Percentiles rank a stretch among this genome's conserved stretches.
Conservation (phyloP, 306 rosid genomes). For the Glycyrrhiza uralensis region DNA sequence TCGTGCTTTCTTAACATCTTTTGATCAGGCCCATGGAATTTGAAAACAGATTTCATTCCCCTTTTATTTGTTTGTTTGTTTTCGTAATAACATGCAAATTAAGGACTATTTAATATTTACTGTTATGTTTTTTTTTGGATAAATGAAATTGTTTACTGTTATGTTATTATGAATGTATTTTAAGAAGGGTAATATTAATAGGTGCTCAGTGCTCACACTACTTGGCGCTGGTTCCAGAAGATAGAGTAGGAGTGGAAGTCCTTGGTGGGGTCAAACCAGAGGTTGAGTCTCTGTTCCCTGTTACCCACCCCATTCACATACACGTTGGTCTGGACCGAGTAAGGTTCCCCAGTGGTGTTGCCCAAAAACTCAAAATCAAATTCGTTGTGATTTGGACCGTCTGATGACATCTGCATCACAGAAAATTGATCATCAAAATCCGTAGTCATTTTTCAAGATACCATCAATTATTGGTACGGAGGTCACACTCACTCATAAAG, state of each 20-base stretch:
- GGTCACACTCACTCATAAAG: background rate
- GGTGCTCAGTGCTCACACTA: constrained; percentile 81
- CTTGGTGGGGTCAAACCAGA: constrained; percentile 84
- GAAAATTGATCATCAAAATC: background rate
- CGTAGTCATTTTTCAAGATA: background rate
- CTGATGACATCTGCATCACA: constrained; percentile 77
- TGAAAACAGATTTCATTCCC: background rate
- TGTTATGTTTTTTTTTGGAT: too few relatives aligned
- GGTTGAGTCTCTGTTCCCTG: constrained; percentile 87
- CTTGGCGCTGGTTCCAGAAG: constrained; percentile 93
- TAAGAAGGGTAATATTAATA: background rate
- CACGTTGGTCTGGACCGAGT: constrained; percentile 77
- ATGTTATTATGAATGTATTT: background rate
- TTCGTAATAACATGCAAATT: too few relatives aligned
- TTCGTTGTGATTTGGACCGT: constrained; percentile 79
- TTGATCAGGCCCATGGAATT: background rate
- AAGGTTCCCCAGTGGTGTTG: constrained; percentile 87
- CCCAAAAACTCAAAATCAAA: constrained; percentile 96
- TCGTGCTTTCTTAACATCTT: background rate
- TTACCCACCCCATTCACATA: constrained; percentile 90
- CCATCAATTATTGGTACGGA: background rate
- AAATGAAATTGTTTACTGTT: too few relatives aligned
- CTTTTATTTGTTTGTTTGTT: background rate
- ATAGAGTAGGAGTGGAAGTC: constrained; percentile 80
- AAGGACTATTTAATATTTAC: background rate